Evolutionary conservation across 306 rosid genomes (phyloP).

Genomic region (Calophaca sinica): DNA sequence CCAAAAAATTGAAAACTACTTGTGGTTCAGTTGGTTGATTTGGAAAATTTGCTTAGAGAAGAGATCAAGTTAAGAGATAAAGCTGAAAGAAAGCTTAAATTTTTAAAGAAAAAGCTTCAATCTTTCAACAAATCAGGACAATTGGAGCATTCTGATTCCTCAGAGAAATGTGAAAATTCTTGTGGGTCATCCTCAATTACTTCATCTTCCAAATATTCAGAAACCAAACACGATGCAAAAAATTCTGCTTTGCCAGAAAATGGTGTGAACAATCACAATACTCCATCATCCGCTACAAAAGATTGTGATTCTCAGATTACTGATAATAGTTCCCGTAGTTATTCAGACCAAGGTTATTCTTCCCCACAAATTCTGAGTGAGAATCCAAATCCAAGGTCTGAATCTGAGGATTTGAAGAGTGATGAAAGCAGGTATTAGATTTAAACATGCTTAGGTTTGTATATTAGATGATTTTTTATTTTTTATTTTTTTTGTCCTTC

Average conservation of each 20-base stretch:
- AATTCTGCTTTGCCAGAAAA: constrained; percentile 39
- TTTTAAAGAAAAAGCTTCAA: constrained; percentile 67
- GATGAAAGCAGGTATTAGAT: constrained; percentile 57
- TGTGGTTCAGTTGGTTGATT: constrained; percentile 63
- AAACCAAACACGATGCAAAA: constrained; percentile 44
- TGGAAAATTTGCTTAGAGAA: constrained; percentile 65
- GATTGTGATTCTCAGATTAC: constrained; percentile 51
- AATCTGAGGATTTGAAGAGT: constrained; percentile 51
- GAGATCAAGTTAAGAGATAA: constrained; percentile 69
- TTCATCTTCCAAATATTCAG: constrained; percentile 53
- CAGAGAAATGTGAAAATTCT: constrained; percentile 60
- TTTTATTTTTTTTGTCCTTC: not conserved
- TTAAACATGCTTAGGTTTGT: constrained; percentile 29
- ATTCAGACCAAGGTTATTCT: constrained; percentile 42
- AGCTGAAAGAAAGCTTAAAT: constrained; percentile 74
- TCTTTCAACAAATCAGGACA: constrained; percentile 53
- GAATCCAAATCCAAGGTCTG: constrained; percentile 42
- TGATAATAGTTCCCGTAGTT: constrained; percentile 38
- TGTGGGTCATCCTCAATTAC: constrained; percentile 49
- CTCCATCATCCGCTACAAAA: constrained; percentile 45
- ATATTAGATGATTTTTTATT: not conserved
- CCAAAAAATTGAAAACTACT: constrained; percentile 5
- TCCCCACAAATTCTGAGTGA: constrained; percentile 34
- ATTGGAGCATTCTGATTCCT: constrained; percentile 56
- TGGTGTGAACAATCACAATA: constrained; percentile 39